Base-by-base conservation (phyloP, 2,329 filamentous ascomycete species). In the Chrysoporthe cubensis region DNA sequence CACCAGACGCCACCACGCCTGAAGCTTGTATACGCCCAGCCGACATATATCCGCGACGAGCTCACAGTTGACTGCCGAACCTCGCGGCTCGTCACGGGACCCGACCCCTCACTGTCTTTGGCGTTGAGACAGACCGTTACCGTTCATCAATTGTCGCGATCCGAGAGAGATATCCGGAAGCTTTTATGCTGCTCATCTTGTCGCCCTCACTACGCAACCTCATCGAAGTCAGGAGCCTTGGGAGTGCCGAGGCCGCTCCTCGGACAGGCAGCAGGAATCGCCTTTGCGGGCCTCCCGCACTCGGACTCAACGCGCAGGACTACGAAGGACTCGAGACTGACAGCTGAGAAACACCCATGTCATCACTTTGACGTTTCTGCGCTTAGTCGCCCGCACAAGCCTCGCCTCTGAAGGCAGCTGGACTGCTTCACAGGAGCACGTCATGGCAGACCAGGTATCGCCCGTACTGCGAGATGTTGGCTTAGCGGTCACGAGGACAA, bases 371-470 rank as follows among this genome's bases (percentile, higher is more conserved):
- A 65, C 58, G 37, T 37, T 32, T 40, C 67, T 65, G 69, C 69
- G 67, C 67, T 40, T 43, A 67, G 67, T 62, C 69, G 67, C 69
- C 44, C 44, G 40, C 37, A 64, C 50, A 32, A 50, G 21, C 37
- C 52, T 52, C 43, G 58, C 42, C 32, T 43, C 42, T 43, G 42
- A 48, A 32, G 26, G 62, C 69, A 70, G 69, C 67, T 67, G 69
- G 64, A 50, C 66, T 69, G 64, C 61, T 26, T 43, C 26, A 34
- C 54, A 71, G 52, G 69, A 48, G 54, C 37, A 65, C 63, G 70
- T 58, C 70, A 86, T 86, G 84, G 78, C 79, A 73, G 75, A 78
- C 67, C 75, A 76, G 60, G 66, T 75, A 61, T 72, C 75, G 54
- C 72, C 73, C 63, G 71, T 82, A 50, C 4, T 26, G 32, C 74